phyloP scores from a whole-genome alignment of 106 monocot genomes.

The Dioscorea zingiberensis region DNA sequence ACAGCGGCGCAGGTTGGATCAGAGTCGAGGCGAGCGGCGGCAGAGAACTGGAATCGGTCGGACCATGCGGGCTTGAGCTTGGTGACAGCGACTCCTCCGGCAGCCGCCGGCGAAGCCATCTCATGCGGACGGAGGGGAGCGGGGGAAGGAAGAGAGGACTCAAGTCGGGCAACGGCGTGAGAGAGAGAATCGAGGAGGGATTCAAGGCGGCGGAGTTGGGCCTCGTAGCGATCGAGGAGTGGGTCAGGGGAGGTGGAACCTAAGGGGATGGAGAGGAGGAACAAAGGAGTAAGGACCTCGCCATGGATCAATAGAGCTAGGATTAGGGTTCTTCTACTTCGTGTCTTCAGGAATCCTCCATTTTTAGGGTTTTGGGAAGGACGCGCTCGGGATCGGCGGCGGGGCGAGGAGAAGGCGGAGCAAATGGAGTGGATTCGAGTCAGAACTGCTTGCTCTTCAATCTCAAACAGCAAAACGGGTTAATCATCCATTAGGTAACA shows the following conservation, averaged over 20 bases:
- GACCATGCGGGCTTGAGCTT: constrained; percentile 53
- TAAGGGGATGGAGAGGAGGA: constrained; percentile 6
- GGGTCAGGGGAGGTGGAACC: not conserved
- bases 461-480: too few relatives aligned
- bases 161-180: constrained; percentile 34
- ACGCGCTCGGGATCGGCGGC: too few relatives aligned
- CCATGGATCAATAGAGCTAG: too few relatives aligned
- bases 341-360: too few relatives aligned
- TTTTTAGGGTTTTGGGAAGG: too few relatives aligned
- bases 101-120: not conserved
- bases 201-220: constrained; percentile 63
- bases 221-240: constrained; percentile 59
- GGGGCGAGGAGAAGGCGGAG: too few relatives aligned
- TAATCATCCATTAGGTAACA: too few relatives aligned
- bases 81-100: constrained; percentile 26
- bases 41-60: constrained; percentile 63
- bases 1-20: constrained; percentile 31
- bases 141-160: constrained; percentile 28
- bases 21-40: constrained; percentile 48
- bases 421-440: too few relatives aligned
- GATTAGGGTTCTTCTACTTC: too few relatives aligned
- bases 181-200: constrained; percentile 54
- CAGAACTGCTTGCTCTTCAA: too few relatives aligned
- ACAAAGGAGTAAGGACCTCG: not conserved
- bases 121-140: not conserved